phyloP scores from a whole-genome alignment of 2,329 filamentous ascomycete species.

The Lachnellula subtilissima region DNA sequence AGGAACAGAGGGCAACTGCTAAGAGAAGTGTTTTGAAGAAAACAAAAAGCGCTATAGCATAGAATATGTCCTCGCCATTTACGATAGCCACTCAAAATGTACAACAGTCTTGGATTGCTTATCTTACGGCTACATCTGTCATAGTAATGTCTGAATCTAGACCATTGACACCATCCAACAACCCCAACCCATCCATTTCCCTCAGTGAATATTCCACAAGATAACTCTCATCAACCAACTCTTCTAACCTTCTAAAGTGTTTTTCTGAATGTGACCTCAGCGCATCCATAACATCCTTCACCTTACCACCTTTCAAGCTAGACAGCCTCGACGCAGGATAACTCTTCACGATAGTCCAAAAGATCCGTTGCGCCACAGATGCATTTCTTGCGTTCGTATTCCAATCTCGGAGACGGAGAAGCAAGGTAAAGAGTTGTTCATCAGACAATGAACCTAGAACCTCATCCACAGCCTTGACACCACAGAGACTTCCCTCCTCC shows the following conservation, averaged over 20 bases:
- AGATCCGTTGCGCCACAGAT: conserved; percentile 76
- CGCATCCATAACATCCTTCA: conserved; percentile 84
- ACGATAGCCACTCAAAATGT: too few relatives aligned
- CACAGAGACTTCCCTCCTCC: conserved; percentile 60
- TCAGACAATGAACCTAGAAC: conserved; percentile 74
- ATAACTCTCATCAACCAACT: conserved; percentile 90
- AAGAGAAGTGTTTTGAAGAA: too few relatives aligned
- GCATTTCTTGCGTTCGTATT: conserved; percentile 92
- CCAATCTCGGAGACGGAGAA: conserved; percentile 86
- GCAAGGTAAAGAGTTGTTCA: conserved; percentile 78
- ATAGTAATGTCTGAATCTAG: too few relatives aligned
- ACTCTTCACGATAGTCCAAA: conserved; percentile 72
- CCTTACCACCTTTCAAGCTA: conserved; percentile 57
- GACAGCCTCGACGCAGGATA: conserved; percentile 78
- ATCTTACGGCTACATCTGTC: too few relatives aligned
- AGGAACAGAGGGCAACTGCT: too few relatives aligned
- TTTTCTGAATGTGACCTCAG: conserved; percentile 86
- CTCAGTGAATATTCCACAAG: conserved; percentile 87
- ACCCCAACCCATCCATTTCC: conserved; percentile 67
- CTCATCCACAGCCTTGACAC: conserved; percentile 69
- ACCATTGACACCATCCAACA: too few relatives aligned
- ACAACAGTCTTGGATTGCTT: too few relatives aligned
- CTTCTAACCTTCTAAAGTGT: conserved; percentile 85
- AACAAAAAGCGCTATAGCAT: too few relatives aligned
- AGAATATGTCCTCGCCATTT: too few relatives aligned